phyloP scores from a whole-genome alignment of 768 basidiomycete species.

The Gloeophyllum trabeum region DNA sequence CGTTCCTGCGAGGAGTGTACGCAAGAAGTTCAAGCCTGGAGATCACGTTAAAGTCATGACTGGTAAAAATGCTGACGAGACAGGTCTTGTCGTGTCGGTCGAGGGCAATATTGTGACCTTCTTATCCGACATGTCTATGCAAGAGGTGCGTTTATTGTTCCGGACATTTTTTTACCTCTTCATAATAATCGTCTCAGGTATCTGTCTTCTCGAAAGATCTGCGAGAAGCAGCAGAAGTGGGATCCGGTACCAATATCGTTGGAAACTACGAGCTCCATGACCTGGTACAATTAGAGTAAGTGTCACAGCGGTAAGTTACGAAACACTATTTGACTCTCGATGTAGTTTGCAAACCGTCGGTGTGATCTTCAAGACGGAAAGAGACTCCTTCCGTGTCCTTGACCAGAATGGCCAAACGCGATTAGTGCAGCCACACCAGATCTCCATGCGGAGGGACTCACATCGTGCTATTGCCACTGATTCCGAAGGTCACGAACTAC shows the following conservation, averaged over 20 bases:
- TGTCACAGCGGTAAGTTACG: conserved; percentile 6
- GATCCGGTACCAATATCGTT: conserved; percentile 80
- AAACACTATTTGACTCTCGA: conserved; percentile 4
- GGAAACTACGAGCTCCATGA: conserved; percentile 96
- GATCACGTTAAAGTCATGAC: conserved; percentile 99
- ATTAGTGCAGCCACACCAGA: conserved; percentile 87
- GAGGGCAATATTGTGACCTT: conserved; percentile 89
- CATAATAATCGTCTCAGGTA: conserved; percentile 37
- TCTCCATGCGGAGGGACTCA: conserved; percentile 82
- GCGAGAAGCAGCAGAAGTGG: conserved; percentile 94
- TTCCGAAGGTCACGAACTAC: conserved; percentile 77
- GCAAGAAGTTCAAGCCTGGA: conserved; percentile 93
- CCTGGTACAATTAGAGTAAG: conserved; percentile 92
- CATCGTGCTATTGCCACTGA: conserved; percentile 81
- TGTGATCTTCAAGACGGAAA: conserved; percentile 95
- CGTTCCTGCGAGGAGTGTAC: conserved; percentile 76
- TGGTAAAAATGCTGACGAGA: conserved; percentile 90
- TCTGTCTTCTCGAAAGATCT: conserved; percentile 97
- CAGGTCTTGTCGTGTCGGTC: conserved; percentile 90
- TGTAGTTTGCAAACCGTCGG: conserved; percentile 83
- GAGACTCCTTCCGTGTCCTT: conserved; percentile 89
- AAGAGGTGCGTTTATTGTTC: conserved; percentile 55
- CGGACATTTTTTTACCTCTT: background rate
- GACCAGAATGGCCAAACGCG: conserved; percentile 91
- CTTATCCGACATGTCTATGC: conserved; percentile 94